A percentile compares a stretch with the other conserved stretches of the same genome.
phyloP scores from a whole-genome alignment of 2,329 filamentous ascomycete species.

The Didymosphaeria variabile region DNA sequence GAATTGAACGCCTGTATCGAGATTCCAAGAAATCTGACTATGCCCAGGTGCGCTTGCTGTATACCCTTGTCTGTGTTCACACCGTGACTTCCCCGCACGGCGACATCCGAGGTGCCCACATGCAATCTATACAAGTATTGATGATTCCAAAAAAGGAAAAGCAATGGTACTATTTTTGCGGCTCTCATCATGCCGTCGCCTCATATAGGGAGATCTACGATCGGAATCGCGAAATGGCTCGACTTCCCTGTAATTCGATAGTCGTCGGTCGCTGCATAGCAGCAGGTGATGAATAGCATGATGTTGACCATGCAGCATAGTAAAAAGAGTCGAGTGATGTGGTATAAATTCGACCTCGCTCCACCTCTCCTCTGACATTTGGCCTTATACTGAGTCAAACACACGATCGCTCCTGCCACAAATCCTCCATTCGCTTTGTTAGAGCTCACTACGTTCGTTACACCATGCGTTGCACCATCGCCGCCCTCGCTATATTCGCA shows the following conservation, averaged over 20 bases:
- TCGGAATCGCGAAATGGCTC: background rate
- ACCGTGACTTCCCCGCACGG: background rate
- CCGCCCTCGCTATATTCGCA: constrained; percentile 23
- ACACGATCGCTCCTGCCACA: background rate
- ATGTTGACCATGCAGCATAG: background rate
- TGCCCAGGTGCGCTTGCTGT: no score
- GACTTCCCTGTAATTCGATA: background rate
- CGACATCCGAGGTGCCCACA: background rate
- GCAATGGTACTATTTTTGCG: background rate
- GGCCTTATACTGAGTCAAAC: background rate
- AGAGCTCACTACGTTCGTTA: background rate
- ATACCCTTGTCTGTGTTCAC: background rate
- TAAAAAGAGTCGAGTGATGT: background rate
- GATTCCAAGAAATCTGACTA: no score
- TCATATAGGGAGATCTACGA: background rate
- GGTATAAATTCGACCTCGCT: background rate
- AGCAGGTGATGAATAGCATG: background rate
- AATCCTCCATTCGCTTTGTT: no score
- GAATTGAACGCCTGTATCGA: no score
- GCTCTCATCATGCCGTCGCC: background rate
- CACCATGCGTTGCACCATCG: constrained; percentile 29
- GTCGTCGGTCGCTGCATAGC: background rate
- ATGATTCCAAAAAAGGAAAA: background rate
- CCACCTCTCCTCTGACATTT: background rate
- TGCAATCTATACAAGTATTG: background rate